phyloP scores from a whole-genome alignment of 306 rosid species.

The Datisca glomerata region DNA sequence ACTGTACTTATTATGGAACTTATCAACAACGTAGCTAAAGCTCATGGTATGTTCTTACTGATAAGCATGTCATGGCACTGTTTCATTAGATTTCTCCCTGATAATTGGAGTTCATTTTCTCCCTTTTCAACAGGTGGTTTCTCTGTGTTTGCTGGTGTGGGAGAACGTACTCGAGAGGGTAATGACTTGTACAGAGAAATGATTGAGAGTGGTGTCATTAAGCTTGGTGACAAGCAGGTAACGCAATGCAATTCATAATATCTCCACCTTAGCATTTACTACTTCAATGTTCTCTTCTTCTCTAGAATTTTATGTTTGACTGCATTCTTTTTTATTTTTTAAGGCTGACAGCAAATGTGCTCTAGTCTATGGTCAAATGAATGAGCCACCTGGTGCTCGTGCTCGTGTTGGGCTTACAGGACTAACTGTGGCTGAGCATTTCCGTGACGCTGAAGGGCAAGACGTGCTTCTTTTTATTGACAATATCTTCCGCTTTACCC shows the following conservation, averaged over 20 bases:
- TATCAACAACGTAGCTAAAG: constrained; percentile 85
- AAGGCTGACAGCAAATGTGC: constrained; percentile 92
- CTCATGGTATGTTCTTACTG: constrained; percentile 46
- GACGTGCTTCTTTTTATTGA: constrained; percentile 94
- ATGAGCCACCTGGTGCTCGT: constrained; percentile 97
- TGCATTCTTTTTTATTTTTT: constrained; percentile 2
- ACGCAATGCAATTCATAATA: neutral
- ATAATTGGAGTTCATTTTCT: neutral
- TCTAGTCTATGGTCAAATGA: constrained; percentile 93
- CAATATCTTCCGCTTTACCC: constrained; percentile 94
- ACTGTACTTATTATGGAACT: constrained; percentile 97
- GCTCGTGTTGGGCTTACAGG: constrained; percentile 97
- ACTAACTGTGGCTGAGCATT: constrained; percentile 82
- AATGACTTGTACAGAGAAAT: constrained; percentile 92
- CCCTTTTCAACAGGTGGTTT: constrained; percentile 3
- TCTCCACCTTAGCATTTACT: neutral
- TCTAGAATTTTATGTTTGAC: neutral
- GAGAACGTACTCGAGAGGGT: constrained; percentile 91
- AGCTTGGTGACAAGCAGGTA: constrained; percentile 92
- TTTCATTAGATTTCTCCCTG: neutral
- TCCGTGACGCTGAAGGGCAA: constrained; percentile 96
- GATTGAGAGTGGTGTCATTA: constrained; percentile 95
- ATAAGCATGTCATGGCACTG: neutral
- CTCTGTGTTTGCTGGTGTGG: constrained; percentile 27
- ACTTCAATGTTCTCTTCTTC: neutral